Conservation (phyloP, 345 rosid species). For the Pelargonium nanum region DNA sequence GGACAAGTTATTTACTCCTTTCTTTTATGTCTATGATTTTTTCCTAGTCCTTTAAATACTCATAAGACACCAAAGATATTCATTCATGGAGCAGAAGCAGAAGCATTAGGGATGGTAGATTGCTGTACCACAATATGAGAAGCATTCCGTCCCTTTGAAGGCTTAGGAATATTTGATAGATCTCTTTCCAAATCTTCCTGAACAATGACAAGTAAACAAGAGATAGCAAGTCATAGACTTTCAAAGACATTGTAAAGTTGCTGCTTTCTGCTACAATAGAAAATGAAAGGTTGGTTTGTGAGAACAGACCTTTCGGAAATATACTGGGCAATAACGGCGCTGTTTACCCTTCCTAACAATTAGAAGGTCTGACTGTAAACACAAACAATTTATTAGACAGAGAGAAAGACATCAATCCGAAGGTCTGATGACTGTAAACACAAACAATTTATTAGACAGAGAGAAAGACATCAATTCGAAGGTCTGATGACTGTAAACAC, state of each 20-base stretch:
- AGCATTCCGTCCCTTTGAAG: constrained; percentile 45
- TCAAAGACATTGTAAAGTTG: background rate
- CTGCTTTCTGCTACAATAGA: background rate
- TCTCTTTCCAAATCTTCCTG: constrained; percentile 91
- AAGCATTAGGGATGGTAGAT: background rate
- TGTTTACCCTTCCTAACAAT: constrained; percentile 59
- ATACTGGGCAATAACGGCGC: constrained; percentile 80
- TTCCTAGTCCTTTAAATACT: too few relatives aligned
- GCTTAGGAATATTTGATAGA: constrained; percentile 57
- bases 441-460: constrained; percentile 6
- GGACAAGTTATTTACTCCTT: background rate
- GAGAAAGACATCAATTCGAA: constrained; percentile 47
- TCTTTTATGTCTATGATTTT: background rate
- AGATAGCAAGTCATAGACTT: constrained; percentile 1
- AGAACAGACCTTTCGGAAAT: constrained; percentile 75
- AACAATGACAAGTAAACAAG: constrained; percentile 6
- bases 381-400: constrained; percentile 7
- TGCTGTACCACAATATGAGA: constrained; percentile 73
- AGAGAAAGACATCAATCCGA: constrained; percentile 35
- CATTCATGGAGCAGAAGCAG: constrained; percentile 5
- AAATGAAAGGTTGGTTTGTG: background rate
- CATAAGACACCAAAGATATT: background rate
- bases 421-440: constrained; percentile 84
- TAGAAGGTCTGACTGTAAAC: constrained; percentile 83
- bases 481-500: constrained; percentile 78